Evolutionary conservation across 768 basidiomycete species (phyloP), one percentile per base, ranked within the genome.

Genomic region (Xerocomellus amylosporus): DNA sequence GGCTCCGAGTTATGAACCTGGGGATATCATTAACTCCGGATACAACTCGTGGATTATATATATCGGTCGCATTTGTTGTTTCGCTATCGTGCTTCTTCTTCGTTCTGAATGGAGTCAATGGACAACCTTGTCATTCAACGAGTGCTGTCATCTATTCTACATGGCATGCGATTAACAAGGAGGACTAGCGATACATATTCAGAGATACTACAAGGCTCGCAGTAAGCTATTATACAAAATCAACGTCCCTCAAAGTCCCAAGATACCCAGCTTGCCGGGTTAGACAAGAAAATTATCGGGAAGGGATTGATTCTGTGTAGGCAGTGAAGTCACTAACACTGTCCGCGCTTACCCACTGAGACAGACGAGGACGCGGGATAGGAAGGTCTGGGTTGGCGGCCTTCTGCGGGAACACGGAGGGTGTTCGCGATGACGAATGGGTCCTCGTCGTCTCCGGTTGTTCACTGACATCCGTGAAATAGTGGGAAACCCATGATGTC

Each of bases 321-420:
- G 65, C 55, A 24, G 50, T 65, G 54, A 62, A 53, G 34, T 66
- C 69, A 43, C 59, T 70, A 26, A 62, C 51, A 22, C 59, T 69
- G 53, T 79, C 76, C 1, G 81, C 83, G 17, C 73, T 72, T 31
- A 83, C 68, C 83, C 84, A 84, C 59, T 82, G 70, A 5, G 79
- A 81, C 37, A 73, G 65, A 38, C 69, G 70, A 28, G 82, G 78
- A 54, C 77, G 74, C 9, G 82, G 80, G 46, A 87, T 80, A 7
- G 85, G 84, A 56, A 76, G 61, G 66, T 87, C 79, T 41, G 79
- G 72, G 60, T 87, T 70, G 6, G 66, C 63, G 34, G 77, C 70
- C 44, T 61, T 65, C 45, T 67, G 69, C 20, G 79, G 77, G 67
- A 83, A 81, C 19, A 70, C 56, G 1, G 58, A 57, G 1, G 58